Evolutionary conservation across 2,329 filamentous ascomycete species (phyloP).

Genomic region (Neofusicoccum kwambonambiense): DNA sequence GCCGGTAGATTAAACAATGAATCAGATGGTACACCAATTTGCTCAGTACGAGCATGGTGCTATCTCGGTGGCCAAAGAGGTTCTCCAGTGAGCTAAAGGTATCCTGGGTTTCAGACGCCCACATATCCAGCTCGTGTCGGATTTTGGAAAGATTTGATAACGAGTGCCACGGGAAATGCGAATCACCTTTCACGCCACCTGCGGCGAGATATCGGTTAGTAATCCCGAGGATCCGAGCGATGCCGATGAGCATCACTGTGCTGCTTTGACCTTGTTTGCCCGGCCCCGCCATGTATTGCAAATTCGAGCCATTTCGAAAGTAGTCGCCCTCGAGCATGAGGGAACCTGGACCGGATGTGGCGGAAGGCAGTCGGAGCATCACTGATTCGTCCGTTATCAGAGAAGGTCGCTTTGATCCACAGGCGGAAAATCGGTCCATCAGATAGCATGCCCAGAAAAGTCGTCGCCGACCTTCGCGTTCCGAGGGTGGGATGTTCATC

Average conservation of each 20-base stretch:
- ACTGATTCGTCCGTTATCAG: slow-evolving; percentile 76
- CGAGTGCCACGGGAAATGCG: slow-evolving; percentile 87
- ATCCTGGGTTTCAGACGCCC: slow-evolving; percentile 78
- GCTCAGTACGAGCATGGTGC: slow-evolving; percentile 74
- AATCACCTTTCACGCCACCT: slow-evolving; percentile 83
- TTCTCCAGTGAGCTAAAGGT: slow-evolving; percentile 73
- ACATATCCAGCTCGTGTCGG: slow-evolving; percentile 78
- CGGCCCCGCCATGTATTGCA: slow-evolving; percentile 68
- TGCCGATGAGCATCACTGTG: slow-evolving; percentile 79
- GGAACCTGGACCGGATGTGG: slow-evolving; percentile 62
- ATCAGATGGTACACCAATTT: slow-evolving; percentile 86
- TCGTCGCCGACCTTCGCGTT: slow-evolving; percentile 74
- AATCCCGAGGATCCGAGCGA: slow-evolving; percentile 75
- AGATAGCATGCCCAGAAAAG: slow-evolving; percentile 89
- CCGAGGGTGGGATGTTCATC: slow-evolving; percentile 61
- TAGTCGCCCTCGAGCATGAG: slow-evolving; percentile 73
- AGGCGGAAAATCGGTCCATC: slow-evolving; percentile 78
- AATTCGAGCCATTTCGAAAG: slow-evolving; percentile 75
- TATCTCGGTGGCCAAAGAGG: slow-evolving; percentile 75
- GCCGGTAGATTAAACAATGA: slow-evolving; percentile 82
- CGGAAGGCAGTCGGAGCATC: slow-evolving; percentile 71
- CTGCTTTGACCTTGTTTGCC: slow-evolving; percentile 72
- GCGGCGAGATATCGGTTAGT: slow-evolving; percentile 82
- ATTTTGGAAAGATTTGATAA: slow-evolving; percentile 84
- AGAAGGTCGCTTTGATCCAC: slow-evolving; percentile 79